Percentiles rank a stretch among this genome's conserved stretches.
Evolutionary conservation across 441 rosid genomes (phyloP).

Genomic region (Jatropha multifida): DNA sequence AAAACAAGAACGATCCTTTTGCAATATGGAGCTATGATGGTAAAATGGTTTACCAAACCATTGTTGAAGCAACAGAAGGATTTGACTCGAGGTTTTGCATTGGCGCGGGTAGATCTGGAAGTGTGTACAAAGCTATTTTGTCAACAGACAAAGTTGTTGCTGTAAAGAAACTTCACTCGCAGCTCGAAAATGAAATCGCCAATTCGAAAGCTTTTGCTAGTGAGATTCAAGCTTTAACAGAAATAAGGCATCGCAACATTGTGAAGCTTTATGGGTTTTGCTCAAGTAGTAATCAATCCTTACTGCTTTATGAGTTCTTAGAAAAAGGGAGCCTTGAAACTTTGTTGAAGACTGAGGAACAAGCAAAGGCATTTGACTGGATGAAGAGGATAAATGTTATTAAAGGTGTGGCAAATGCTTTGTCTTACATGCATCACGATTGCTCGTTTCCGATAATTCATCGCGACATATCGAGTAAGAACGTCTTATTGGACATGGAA

Average conservation of each 20-base stretch:
- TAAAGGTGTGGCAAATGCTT: conserved; percentile 20
- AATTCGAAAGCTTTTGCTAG: not conserved
- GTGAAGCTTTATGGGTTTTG: conserved; percentile 26
- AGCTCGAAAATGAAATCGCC: not conserved
- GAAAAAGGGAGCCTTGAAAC: conserved; percentile 21
- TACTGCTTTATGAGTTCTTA: conserved; percentile 20
- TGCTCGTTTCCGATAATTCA: conserved; percentile 14
- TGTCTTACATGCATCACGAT: conserved; percentile 24
- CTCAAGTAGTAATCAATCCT: not conserved
- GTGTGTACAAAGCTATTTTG: conserved; percentile 19
- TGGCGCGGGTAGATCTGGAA: conserved; percentile 16
- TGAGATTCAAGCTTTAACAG: conserved; percentile 7
- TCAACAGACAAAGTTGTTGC: conserved; percentile 11
- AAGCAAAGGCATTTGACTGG: conserved; percentile 22
- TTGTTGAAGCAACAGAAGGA: conserved; percentile 16
- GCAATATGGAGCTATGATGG: conserved; percentile 17
- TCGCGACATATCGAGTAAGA: conserved; percentile 22
- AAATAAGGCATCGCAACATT: conserved; percentile 21
- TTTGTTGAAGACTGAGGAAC: conserved; percentile 6
- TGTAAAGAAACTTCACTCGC: conserved; percentile 17
- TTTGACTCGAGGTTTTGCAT: conserved; percentile 15
- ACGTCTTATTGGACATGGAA: conserved; percentile 13
- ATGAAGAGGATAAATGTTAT: conserved; percentile 8
- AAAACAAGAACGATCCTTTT: not conserved
- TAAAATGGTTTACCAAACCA: conserved; percentile 5